phyloP scores from a whole-genome alignment of 257 asterid species.

The Vinca minor region DNA sequence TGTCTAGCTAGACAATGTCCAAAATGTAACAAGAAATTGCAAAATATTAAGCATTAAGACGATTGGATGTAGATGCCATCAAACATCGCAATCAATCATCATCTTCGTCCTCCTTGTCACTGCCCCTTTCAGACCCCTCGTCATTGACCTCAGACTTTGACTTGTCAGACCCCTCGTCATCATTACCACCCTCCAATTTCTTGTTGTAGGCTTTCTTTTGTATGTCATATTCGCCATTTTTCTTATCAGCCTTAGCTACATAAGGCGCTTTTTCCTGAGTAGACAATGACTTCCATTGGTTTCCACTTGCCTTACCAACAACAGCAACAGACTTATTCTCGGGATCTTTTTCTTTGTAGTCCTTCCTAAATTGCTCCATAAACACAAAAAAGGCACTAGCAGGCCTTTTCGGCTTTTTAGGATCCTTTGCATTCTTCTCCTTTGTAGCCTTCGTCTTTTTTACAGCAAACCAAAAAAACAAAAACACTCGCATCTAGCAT shows the following conservation, averaged over 20 bases:
- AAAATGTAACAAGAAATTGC: constrained; percentile 23
- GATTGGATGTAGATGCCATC: background rate
- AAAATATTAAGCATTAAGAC: constrained; percentile 13
- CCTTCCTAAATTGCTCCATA: constrained; percentile 59
- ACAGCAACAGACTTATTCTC: constrained; percentile 61
- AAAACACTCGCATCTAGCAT: too few relatives aligned
- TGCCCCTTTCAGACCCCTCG: constrained; percentile 47
- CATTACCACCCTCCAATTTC: constrained; percentile 52
- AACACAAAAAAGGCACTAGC: constrained; percentile 64
- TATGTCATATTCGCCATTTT: constrained; percentile 49
- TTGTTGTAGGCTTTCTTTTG: constrained; percentile 55
- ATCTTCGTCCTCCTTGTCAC: constrained; percentile 55
- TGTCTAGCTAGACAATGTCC: constrained; percentile 5
- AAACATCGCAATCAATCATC: constrained; percentile 12
- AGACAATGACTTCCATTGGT: constrained; percentile 49
- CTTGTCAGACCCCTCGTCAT: constrained; percentile 57
- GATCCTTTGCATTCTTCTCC: constrained; percentile 53
- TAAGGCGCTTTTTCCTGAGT: constrained; percentile 57
- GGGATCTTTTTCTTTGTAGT: constrained; percentile 53
- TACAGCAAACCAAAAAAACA: constrained; percentile 59
- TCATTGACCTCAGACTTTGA: constrained; percentile 62
- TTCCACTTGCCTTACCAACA: constrained; percentile 73
- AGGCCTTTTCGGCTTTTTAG: constrained; percentile 72
- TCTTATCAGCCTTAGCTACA: constrained; percentile 36
- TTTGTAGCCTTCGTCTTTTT: constrained; percentile 45